A percentile compares a stretch with the other conserved stretches of the same genome.
Conservation (phyloP, 106 monocot genomes). For the Dendrobium huoshanense region DNA sequence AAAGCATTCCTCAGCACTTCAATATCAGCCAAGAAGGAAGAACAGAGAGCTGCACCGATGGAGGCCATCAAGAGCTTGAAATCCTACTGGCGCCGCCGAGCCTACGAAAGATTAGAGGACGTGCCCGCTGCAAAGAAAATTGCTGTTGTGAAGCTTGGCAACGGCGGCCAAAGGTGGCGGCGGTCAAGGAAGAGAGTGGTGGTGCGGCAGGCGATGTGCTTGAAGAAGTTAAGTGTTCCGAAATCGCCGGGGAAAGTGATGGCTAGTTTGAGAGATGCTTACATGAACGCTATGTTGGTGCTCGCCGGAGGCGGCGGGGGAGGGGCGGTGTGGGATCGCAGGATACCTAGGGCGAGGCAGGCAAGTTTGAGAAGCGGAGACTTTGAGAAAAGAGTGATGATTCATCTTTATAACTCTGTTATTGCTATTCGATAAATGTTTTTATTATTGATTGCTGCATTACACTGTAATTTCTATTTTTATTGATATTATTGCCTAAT, state of each 20-base stretch:
- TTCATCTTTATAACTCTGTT: constrained; percentile 18
- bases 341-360: constrained; percentile 23
- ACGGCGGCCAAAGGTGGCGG: neutral
- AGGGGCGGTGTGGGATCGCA: constrained; percentile 16
- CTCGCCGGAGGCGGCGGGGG: constrained; percentile 19
- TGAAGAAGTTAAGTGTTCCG: neutral
- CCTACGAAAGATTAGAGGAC: constrained; percentile 1
- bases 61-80: constrained; percentile 11
- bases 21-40: neutral
- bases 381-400: constrained; percentile 20
- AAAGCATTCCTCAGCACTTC: too few relatives aligned
- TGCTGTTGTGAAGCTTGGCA: constrained; percentile 13
- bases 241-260: constrained; percentile 6
- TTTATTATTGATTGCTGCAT: neutral
- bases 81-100: constrained; percentile 23
- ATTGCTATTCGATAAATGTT: neutral
- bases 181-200: constrained; percentile 2
- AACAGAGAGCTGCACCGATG: neutral
- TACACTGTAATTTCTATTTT: too few relatives aligned
- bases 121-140: neutral
- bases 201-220: neutral
- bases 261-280: constrained; percentile 14
- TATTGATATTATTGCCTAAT: neutral
- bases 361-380: neutral
- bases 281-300: constrained; percentile 22